Evolutionary conservation across 805 yeast genomes (phyloP).

Genomic region (Yamadazyma insecticola): DNA sequence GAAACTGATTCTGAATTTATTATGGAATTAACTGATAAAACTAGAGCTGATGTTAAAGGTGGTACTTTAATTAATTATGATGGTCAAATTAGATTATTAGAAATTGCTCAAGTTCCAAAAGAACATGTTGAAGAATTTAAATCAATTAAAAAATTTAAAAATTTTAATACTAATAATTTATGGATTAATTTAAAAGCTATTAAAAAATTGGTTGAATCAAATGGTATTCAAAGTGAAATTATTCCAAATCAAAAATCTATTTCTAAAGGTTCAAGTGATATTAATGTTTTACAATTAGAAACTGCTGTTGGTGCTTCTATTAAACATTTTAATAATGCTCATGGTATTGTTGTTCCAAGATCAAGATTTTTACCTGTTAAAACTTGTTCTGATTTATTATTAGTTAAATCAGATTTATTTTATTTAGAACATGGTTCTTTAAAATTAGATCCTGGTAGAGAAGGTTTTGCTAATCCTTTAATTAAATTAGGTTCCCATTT

Average conservation of each 20-base stretch:
- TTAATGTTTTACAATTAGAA: slow-evolving; percentile 89
- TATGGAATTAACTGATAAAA: slow-evolving; percentile 98
- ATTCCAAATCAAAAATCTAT: slow-evolving; percentile 92
- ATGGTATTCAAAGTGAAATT: slow-evolving; percentile 83
- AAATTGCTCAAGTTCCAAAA: slow-evolving; percentile 97
- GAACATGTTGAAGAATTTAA: slow-evolving; percentile 98
- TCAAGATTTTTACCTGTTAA: slow-evolving; percentile 96
- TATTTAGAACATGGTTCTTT: slow-evolving; percentile 88
- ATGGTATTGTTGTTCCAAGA: slow-evolving; percentile 98
- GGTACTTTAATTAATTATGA: slow-evolving; percentile 96
- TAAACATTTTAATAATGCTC: slow-evolving; percentile 90
- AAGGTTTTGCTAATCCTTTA: slow-evolving; percentile 87
- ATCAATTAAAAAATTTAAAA: slow-evolving; percentile 94
- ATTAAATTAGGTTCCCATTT: slow-evolving; percentile 95
- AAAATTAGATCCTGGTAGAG: slow-evolving; percentile 76
- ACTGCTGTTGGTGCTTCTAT: slow-evolving; percentile 99
- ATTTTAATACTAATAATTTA: slow-evolving; percentile 96
- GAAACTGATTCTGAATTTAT: slow-evolving; percentile 89
- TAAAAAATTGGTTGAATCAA: slow-evolving; percentile 82
- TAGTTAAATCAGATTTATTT: slow-evolving; percentile 94
- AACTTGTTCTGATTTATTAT: slow-evolving; percentile 89
- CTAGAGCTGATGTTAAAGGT: slow-evolving; percentile 99
- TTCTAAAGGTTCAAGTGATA: slow-evolving; percentile 68
- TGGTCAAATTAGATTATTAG: slow-evolving; percentile 89
- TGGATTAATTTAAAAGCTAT: slow-evolving; percentile 96